Evolutionary conservation across 768 basidiomycete species (phyloP).

Genomic region (Rhodotorula toruloides): DNA sequence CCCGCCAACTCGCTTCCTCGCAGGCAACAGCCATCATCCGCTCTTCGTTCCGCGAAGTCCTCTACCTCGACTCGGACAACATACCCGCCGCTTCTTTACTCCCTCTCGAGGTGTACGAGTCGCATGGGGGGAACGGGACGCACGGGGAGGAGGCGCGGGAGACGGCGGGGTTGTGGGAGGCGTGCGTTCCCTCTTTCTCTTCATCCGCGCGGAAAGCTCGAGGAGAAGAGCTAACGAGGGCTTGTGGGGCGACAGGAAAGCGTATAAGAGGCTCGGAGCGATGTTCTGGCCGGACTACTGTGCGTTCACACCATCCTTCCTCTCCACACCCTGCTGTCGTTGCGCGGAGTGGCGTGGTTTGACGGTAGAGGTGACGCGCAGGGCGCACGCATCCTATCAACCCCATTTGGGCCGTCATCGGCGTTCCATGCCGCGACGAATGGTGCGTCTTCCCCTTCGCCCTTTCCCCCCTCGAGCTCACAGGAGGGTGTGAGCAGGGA

Average conservation of each 20-base stretch:
- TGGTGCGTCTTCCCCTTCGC: too few species aligned
- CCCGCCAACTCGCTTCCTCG: constrained; percentile 30
- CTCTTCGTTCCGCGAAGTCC: constrained; percentile 45
- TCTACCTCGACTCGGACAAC: constrained; percentile 48
- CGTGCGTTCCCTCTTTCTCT: background rate
- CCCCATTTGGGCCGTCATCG: constrained; percentile 47
- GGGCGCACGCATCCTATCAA: constrained; percentile 29
- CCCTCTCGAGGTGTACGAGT: constrained; percentile 37
- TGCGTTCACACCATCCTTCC: constrained; percentile 8
- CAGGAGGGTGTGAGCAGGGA: too few species aligned
- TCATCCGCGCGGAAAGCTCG: background rate
- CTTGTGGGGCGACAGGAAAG: constrained; percentile 7
- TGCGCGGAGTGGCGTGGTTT: background rate
- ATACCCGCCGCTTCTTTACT: constrained; percentile 39
- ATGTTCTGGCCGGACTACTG: constrained; percentile 46
- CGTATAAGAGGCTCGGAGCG: constrained; percentile 46
- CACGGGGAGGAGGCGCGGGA: constrained; percentile 8
- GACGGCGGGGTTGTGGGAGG: constrained; percentile 27
- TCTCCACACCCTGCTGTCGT: too few species aligned
- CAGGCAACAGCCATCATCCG: constrained; percentile 44
- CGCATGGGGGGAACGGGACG: constrained; percentile 33
- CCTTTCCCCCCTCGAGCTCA: too few species aligned
- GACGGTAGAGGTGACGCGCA: too few species aligned
- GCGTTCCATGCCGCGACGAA: constrained; percentile 49
- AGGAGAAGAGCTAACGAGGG: background rate